These are phyloP conservation scores for Juglanconis oblonga DNA, from an alignment of 2,329 filamentous ascomycete genomes.

Conservation along the genomic window DNA sequence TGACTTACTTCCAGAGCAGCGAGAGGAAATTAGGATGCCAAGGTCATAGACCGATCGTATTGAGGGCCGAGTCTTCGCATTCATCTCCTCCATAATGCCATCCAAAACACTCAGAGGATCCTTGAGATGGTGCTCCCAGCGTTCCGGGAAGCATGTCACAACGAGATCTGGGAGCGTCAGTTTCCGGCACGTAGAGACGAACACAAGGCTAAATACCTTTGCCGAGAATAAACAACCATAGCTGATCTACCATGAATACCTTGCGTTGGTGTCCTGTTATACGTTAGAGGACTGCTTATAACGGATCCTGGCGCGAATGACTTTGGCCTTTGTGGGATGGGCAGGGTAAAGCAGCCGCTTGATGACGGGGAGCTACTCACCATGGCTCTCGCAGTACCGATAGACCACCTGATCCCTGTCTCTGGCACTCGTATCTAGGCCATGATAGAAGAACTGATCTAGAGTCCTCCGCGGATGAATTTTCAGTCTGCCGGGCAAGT, in stretches of 20 bases:
- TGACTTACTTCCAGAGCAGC: conserved; percentile 47
- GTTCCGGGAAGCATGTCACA: conserved; percentile 56
- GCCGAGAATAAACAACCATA: conserved; percentile 63
- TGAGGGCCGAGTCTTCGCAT: conserved; percentile 59
- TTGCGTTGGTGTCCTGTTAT: conserved; percentile 41
- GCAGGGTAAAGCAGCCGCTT: neutral
- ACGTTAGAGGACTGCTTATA: neutral
- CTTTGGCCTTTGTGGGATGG: neutral
- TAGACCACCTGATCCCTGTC: conserved; percentile 65
- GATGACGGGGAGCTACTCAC: conserved; percentile 7
- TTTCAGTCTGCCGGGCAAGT: conserved; percentile 40
- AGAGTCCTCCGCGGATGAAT: conserved; percentile 61
- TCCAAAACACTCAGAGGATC: conserved; percentile 63
- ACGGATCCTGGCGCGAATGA: too few species aligned
- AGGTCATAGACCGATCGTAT: conserved; percentile 61
- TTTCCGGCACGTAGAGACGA: neutral
- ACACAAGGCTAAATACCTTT: conserved; percentile 25
- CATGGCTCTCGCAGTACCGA: conserved; percentile 45
- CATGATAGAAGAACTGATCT: conserved; percentile 66
- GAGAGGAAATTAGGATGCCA: conserved; percentile 57
- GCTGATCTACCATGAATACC: conserved; percentile 67
- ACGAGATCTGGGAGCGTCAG: conserved; percentile 45
- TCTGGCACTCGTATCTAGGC: conserved; percentile 56
- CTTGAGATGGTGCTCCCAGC: conserved; percentile 58
- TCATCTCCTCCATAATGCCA: conserved; percentile 62